Conservation (phyloP, 176 grass and related monocot genomes). For the Leersia perrieri region DNA sequence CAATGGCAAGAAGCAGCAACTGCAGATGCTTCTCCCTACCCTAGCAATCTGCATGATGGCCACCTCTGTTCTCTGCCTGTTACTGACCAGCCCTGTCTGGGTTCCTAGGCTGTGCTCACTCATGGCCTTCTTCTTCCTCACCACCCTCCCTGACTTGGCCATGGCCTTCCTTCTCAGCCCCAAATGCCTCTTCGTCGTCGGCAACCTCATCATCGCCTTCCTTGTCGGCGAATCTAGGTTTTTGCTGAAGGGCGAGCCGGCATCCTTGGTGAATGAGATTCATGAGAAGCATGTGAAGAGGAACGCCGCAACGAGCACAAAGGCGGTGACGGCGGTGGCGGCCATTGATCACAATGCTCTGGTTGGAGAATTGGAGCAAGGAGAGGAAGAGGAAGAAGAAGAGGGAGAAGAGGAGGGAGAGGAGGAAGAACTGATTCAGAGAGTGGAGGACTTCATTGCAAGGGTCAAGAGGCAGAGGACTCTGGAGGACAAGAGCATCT, state of each 20-base stretch:
- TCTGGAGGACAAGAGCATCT: slow-evolving; percentile 64
- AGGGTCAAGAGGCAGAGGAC: slow-evolving; percentile 86
- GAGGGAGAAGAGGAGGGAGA: slow-evolving; percentile 38
- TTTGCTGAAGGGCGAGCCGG: not conserved
- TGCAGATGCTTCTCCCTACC: slow-evolving; percentile 27
- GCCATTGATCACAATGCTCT: not conserved
- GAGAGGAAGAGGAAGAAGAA: slow-evolving; percentile 6
- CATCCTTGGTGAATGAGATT: slow-evolving; percentile 33
- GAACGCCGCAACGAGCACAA: slow-evolving; percentile 1
- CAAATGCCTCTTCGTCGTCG: slow-evolving; percentile 77
- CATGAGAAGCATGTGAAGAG: slow-evolving; percentile 54
- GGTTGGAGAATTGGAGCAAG: slow-evolving; percentile 18
- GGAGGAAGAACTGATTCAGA: slow-evolving; percentile 65
- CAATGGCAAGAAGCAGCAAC: slow-evolving; percentile 41
- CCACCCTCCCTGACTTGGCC: slow-evolving; percentile 48
- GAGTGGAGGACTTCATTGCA: slow-evolving; percentile 94
- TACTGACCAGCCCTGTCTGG: slow-evolving; percentile 71
- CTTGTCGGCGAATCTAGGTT: slow-evolving; percentile 80
- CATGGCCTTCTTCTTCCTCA: slow-evolving; percentile 48
- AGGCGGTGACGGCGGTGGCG: not conserved
- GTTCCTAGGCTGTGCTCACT: slow-evolving; percentile 42
- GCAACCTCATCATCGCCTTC: slow-evolving; percentile 84
- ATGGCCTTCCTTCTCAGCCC: slow-evolving; percentile 53
- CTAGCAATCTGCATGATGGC: slow-evolving; percentile 44
- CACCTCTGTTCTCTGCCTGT: slow-evolving; percentile 46